phyloP scores from a whole-genome alignment of 306 rosid species.

The Cucurbita pepo region DNA sequence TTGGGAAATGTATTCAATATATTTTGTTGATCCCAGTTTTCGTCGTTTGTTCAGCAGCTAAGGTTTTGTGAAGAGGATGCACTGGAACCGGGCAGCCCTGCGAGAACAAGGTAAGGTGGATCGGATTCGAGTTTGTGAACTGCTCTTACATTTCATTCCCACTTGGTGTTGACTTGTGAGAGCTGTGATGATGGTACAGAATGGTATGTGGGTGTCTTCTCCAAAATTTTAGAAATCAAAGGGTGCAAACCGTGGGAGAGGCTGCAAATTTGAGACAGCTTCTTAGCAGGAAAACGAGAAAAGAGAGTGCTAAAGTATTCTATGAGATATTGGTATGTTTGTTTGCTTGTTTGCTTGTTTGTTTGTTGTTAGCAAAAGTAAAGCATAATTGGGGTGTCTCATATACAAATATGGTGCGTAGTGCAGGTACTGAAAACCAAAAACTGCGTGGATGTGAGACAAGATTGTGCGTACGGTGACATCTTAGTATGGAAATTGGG shows the following conservation, averaged over 20 bases:
- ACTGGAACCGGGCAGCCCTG: conserved; percentile 28
- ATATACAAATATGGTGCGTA: neutral
- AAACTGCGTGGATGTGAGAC: conserved; percentile 49
- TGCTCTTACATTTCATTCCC: neutral
- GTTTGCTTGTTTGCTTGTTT: conserved; percentile 8
- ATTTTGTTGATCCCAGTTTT: neutral
- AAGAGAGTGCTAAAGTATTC: conserved; percentile 59
- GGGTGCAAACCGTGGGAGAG: conserved; percentile 13
- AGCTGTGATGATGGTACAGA: conserved; percentile 29
- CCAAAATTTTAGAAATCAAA: conserved; percentile 18
- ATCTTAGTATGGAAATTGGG: conserved; percentile 29
- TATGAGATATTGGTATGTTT: conserved; percentile 71
- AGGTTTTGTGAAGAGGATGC: conserved; percentile 18
- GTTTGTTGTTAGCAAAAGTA: neutral
- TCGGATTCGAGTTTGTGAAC: neutral
- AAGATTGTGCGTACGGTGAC: conserved; percentile 44
- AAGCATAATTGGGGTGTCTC: neutral
- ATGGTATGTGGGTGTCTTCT: conserved; percentile 37
- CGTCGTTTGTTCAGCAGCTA: conserved; percentile 17
- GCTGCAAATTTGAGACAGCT: conserved; percentile 32
- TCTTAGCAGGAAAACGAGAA: conserved; percentile 24
- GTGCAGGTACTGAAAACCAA: conserved; percentile 59
- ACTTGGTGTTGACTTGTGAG: conserved; percentile 4
- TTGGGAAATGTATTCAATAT: conserved; percentile 13
- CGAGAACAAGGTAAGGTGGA: conserved; percentile 49